Evolutionary conservation across 441 rosid species (phyloP), one percentile per base, ranked within the genome.

Genomic region (Erodium moschatum): DNA sequence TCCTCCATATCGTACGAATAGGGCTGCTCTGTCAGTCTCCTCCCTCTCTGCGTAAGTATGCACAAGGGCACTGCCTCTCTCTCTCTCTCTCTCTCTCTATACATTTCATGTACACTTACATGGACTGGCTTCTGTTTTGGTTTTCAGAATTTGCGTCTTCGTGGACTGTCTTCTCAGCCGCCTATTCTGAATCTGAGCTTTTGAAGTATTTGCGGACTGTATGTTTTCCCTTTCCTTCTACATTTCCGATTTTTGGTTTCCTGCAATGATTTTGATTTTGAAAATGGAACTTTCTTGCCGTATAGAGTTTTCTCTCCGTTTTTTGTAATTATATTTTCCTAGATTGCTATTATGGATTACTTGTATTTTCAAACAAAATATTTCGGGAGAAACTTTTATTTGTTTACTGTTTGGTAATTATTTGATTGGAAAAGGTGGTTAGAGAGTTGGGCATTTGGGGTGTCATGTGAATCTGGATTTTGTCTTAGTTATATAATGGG

Each of bases 1-100:
- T 50, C 75, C 38, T 42, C 61, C 56, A 5, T 61, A 78, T 78
- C 82, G 73, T 77, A 75, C 81, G 81, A 71, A 70, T 62, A 19
- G 71, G 78, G 65, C 68, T 76, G 61, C 69, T 50, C 65, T 69
- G 58, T 71, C 66, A 66, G 64, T 67, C 15, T 54, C 62, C 15
- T 44, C 62, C 6, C 38, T 33, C 50, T 67, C 56, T 56, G 70
- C 83, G 79, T 80, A 77, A 75, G 71, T 75, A 11, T 42, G 18
- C 10, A 56, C 12, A 48, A 54, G 6, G 6, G 21, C 9, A 15
- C 60, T 7, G 4, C 18, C 16, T 16, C 16, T 50, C 19, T 5
- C 24, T 52, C 6, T 52, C 19, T 52, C 19, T 65, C 0, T 33
- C 19, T 18, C 8, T 24, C 7, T 11, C 6, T 24, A 21, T 27